Base-by-base conservation (phyloP, 139 green algal genomes). In the Chlorella sp. region DNA sequence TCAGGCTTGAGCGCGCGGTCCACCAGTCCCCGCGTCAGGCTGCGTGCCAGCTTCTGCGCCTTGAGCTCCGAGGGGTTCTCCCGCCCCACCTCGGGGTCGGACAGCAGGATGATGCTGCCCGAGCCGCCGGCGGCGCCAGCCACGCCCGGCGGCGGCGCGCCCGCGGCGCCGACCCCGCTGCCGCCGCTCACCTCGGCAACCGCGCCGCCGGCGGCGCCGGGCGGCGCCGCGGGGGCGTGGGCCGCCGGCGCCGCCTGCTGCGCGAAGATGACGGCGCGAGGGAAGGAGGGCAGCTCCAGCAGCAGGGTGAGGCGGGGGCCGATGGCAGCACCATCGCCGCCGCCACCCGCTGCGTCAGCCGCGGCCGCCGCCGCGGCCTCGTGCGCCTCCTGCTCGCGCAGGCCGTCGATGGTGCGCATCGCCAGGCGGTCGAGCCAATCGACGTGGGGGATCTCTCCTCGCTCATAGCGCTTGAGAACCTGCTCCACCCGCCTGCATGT, bases 1-100 rank as follows among this genome's bases (percentile, higher is more conserved):
- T 96, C 89, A 23, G 94, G 94, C 77, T 97, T 97, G 64, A 97
- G 80, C 72, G 91, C 83, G 1, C 79, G 69, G 77, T 97, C 92
- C 27, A 95, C 83, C 27, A 90, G 50, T 6, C 85, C 90, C 12
- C 87, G 79, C 11, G 81, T 89, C 33, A 93, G 62, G 68, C 87
- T 90, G 21, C 95, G 86, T 1, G 92, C 94, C 72, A 98, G 83
- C 86, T 98, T 98, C 75, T 94, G 89, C 2, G 94, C 93, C 91
- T 98, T 98, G 29, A 92, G 79, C 85, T 98, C 95, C 0, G 90
- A 80, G 0, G 94, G 94, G 80, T 96, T 97, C 46, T 95, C 88
- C 2, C 82, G 77, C 2, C 87, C 89, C 29, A 97, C 85, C 80
- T 96, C 92, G 23, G 92, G 87, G 61, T 97, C 91, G 0, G 86